These are phyloP conservation scores for Populus deltoides DNA, from an alignment of 345 rosid genomes.

Conservation along the genomic window DNA sequence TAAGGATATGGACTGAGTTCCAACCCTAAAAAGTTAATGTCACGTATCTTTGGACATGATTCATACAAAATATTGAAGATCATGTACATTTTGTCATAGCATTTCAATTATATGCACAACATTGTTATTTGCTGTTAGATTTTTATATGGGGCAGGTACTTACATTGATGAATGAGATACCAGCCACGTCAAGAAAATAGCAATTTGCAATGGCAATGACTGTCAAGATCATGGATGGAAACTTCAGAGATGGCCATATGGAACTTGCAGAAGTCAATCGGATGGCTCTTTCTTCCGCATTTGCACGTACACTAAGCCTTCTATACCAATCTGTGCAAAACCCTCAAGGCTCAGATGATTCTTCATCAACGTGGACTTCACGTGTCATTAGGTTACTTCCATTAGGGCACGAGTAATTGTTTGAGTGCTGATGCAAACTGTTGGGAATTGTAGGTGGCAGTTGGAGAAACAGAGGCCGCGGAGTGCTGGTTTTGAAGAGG, in stretches of 20 bases:
- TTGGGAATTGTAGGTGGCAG: constrained; percentile 22
- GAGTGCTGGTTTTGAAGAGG: constrained; percentile 9
- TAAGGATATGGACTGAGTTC: too few species aligned
- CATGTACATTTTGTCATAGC: too few species aligned
- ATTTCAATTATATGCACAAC: too few species aligned
- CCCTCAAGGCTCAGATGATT: not conserved
- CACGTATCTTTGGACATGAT: too few species aligned
- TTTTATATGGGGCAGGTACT: constrained; percentile 39
- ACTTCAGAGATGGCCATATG: constrained; percentile 40
- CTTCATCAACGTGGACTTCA: constrained; percentile 34
- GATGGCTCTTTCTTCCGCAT: constrained; percentile 52
- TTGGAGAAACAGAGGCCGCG: constrained; percentile 22
- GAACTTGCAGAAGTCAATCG: constrained; percentile 59
- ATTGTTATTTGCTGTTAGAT: not conserved
- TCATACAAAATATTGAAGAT: too few species aligned
- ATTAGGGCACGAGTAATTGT: constrained; percentile 43
- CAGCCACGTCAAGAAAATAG: constrained; percentile 66
- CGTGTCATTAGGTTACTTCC: constrained; percentile 49
- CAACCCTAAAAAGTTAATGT: too few species aligned
- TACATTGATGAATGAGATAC: constrained; percentile 59
- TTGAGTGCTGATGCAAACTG: constrained; percentile 34
- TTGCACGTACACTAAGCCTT: constrained; percentile 49
- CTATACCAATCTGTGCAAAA: constrained; percentile 45
- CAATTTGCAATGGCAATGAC: constrained; percentile 74
- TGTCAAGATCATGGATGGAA: constrained; percentile 72